Evolutionary conservation across 2,329 filamentous ascomycete species (phyloP), one percentile per base, ranked within the genome.

Genomic region (Colletotrichum trifolii): DNA sequence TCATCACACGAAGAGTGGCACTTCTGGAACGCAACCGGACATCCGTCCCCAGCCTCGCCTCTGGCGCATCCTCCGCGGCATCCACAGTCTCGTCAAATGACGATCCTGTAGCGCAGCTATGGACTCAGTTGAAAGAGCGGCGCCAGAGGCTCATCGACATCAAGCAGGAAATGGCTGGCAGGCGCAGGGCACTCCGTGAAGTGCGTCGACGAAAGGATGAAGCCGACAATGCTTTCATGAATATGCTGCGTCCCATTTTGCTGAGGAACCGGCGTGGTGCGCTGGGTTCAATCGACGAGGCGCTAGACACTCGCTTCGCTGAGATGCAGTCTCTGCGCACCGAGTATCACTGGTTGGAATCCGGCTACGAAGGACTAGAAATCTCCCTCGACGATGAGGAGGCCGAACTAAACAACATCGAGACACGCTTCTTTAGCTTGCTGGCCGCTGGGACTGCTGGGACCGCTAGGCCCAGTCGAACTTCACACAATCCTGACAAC

Each of bases 211-310:
- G 66, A 33, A 77, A 74, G 55, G 75, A 78, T 43, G 71, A 75
- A 34, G 73, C 77, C 6, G 79, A 81, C 53, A 80, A 81, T 66
- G 71, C 71, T 1, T 79, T 81, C 49, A 80, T 81, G 78, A 72
- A 73, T 35, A 67, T 77, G 13, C 67, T 81, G 17, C 73, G 79
- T 4, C 78, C 77, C 0, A 71, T 80, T 33, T 69, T 81, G 4
- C 69, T 79, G 17, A 73, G 69, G 50, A 71, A 70, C 17, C 63
- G 66, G 12, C 46, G 55, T 12, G 68, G 70, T 25, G 52, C 67
- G 25, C 57, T 67, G 8, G 63, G 68, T 8, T 65, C 71, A 12
- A 67, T 73, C 1, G 54, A 69, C 6, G 67, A 71, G 10, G 43
- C 71, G 1, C 60, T 81, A 12, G 70, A 76, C 17, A 68, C 70